Evolutionary conservation across 192 early-diverging fungal species (phyloP).

Genomic region (Allomyces macrogynus): DNA sequence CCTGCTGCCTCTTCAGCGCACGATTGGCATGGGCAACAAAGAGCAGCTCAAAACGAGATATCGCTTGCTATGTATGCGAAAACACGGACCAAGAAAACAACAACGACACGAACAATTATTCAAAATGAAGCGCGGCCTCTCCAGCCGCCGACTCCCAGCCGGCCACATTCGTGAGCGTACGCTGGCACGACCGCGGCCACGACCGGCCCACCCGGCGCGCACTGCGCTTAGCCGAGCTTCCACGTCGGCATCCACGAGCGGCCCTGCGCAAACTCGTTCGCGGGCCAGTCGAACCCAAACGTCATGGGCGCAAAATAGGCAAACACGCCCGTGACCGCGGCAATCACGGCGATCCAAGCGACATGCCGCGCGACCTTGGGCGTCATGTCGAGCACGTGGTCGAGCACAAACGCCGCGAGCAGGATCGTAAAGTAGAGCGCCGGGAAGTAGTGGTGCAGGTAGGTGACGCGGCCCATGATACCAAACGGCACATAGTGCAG

Average conservation of each 20-base stretch:
- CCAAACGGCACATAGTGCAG: constrained; percentile 87
- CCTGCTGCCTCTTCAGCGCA: no score
- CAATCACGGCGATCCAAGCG: constrained; percentile 23
- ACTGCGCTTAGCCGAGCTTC: constrained; percentile 29
- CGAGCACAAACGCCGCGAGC: constrained; percentile 47
- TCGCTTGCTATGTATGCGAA: no score
- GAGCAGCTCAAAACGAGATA: no score
- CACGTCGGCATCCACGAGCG: constrained; percentile 55
- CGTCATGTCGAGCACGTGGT: constrained; percentile 28
- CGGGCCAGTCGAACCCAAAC: constrained; percentile 60
- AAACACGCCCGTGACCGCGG: constrained; percentile 29
- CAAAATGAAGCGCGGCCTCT: no score
- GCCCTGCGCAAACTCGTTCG: constrained; percentile 23
- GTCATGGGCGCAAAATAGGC: constrained; percentile 58
- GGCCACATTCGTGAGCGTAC: no score
- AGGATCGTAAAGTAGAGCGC: constrained; percentile 85
- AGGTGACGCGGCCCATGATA: constrained; percentile 90
- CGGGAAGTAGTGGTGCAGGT: constrained; percentile 94
- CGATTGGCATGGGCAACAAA: no score
- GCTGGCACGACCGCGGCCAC: no score
- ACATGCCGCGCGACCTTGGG: constrained; percentile 7
- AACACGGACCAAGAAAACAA: no score
- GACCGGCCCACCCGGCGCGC: no score
- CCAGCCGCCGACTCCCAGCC: no score
- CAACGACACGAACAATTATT: no score